Conservation (phyloP, 176 grass and related monocot genomes). For the Triticum turgidum region DNA sequence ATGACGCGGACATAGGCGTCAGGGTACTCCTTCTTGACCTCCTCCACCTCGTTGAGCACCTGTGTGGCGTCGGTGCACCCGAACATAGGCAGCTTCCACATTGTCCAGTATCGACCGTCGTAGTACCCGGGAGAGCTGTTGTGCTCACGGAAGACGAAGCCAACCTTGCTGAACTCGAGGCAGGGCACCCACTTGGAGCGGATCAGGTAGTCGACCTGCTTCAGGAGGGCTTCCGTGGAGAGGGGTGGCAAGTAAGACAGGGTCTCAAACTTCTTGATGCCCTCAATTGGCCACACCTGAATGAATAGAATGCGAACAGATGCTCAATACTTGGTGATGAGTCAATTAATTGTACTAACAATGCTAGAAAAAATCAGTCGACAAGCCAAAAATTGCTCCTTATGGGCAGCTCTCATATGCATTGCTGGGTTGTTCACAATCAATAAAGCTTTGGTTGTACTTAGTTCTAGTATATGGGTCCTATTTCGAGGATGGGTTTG, state of each 20-base stretch:
- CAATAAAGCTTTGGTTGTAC: no score
- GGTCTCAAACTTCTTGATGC: neutral
- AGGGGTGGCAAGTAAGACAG: neutral
- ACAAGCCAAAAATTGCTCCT: no score
- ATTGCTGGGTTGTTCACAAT: no score
- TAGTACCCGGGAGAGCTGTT: neutral
- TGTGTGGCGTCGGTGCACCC: neutral
- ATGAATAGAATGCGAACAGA: neutral
- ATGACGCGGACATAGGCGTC: neutral
- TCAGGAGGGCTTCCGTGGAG: neutral
- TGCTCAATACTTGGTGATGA: neutral
- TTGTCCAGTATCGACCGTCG: neutral
- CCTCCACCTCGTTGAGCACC: neutral
- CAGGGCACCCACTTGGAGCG: neutral
- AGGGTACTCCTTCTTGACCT: conserved; percentile 1
- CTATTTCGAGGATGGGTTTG: no score
- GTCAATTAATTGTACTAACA: neutral
- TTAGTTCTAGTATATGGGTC: no score
- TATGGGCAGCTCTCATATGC: no score
- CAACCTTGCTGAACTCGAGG: neutral
- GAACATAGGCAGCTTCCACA: neutral
- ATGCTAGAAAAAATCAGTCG: no score
- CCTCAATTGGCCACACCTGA: conserved; percentile 1
- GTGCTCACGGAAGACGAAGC: neutral
- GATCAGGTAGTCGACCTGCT: neutral